Evolutionary conservation across 2,329 filamentous ascomycete genomes (phyloP).

Genomic region (Tympanopsis confertula): DNA sequence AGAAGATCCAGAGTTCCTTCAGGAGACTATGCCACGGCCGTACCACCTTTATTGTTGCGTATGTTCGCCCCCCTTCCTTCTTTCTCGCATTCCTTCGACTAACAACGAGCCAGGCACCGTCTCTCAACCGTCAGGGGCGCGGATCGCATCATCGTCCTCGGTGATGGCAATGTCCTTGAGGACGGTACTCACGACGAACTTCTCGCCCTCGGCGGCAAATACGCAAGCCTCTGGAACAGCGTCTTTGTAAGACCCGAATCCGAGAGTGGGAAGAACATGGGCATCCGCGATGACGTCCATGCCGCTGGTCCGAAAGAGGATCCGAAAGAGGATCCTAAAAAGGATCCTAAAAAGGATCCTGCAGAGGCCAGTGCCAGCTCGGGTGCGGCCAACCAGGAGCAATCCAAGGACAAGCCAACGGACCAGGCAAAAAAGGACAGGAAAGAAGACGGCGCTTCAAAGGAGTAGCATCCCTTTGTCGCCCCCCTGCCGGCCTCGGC

Average conservation of each 20-base stretch:
- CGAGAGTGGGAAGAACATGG: constrained; percentile 23
- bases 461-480: constrained; percentile 23
- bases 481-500: constrained; percentile 22
- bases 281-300: constrained; percentile 10
- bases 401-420: neutral
- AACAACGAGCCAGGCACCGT: constrained; percentile 35
- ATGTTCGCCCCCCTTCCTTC: constrained; percentile 39
- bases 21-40: constrained; percentile 47
- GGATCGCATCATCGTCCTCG: constrained; percentile 52
- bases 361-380: neutral
- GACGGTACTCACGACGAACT: constrained; percentile 49
- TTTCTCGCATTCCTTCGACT: constrained; percentile 1
- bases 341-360: too few species aligned
- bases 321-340: too few species aligned
- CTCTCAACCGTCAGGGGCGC: constrained; percentile 45
- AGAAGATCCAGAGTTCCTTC: constrained; percentile 44
- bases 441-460: neutral
- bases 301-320: constrained; percentile 10
- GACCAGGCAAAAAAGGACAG: neutral
- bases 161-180: constrained; percentile 42
- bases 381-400: neutral
- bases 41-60: constrained; percentile 70
- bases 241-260: constrained; percentile 39
- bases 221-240: constrained; percentile 51
- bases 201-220: constrained; percentile 31